Conservation (phyloP, 1,284 basidiomycete genomes). For the Afroboletus lepidellus region DNA sequence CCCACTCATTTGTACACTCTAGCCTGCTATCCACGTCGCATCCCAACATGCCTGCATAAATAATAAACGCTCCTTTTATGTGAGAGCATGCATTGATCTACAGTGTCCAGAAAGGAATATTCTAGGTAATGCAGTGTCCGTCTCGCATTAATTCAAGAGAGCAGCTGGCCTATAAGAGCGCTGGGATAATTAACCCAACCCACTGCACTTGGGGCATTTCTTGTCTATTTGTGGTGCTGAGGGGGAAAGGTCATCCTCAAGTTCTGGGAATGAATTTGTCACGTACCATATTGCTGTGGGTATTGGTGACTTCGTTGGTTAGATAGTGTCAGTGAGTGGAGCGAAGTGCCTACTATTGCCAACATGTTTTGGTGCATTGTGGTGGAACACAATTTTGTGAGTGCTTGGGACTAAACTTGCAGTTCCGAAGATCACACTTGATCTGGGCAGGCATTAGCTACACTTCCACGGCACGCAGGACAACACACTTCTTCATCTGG, state of each 20-base stretch:
- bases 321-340: conserved; percentile 14
- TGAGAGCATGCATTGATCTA: conserved; percentile 11
- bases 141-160: conserved; percentile 1
- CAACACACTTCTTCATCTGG: conserved; percentile 59
- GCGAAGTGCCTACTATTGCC: conserved; percentile 62
- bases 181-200: conserved; percentile 16
- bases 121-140: conserved; percentile 12
- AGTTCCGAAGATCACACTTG: conserved; percentile 55
- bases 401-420: conserved; percentile 66
- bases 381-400: conserved; percentile 49
- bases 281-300: conserved; percentile 63
- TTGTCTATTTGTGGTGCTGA: conserved; percentile 35
- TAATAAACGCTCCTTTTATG: conserved; percentile 11
- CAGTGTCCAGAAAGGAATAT: conserved; percentile 7
- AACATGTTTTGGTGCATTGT: conserved; percentile 55
- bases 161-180: conserved; percentile 3
- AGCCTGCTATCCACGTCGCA: conserved; percentile 3
- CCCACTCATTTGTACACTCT: conserved; percentile 8
- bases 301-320: conserved; percentile 51
- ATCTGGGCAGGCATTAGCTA: conserved; percentile 43
- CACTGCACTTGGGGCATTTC: conserved; percentile 30
- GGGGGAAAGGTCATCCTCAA: conserved; percentile 41
- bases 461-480: neutral
- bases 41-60: conserved; percentile 5
- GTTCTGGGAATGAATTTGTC: conserved; percentile 41